A percentile compares a stretch with the other conserved stretches of the same genome.
Evolutionary conservation across 306 rosid species (phyloP).

Genomic region (Calophaca sinica): DNA sequence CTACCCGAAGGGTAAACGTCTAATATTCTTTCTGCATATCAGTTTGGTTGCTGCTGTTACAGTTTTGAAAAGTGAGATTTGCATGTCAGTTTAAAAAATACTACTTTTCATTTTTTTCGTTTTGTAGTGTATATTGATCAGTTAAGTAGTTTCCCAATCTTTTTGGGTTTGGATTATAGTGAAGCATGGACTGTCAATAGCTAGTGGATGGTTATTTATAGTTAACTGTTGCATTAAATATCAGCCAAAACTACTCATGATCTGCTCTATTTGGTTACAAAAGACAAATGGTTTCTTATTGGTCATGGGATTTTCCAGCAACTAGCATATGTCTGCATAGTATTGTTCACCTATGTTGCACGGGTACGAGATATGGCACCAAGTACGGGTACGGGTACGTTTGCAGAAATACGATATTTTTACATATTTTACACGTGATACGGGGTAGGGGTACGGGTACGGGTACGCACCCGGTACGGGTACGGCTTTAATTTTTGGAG

Average conservation of each 20-base stretch:
- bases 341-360: slow-evolving; percentile 11
- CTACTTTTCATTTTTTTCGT: background rate
- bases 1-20: slow-evolving; percentile 54
- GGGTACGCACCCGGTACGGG: no score
- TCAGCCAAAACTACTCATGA: slow-evolving; percentile 15
- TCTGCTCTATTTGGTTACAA: slow-evolving; percentile 12
- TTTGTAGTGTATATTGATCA: slow-evolving; percentile 1
- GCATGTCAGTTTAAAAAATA: background rate
- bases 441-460: no score
- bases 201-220: slow-evolving; percentile 16
- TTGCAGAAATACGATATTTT: no score
- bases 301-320: slow-evolving; percentile 23
- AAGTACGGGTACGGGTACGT: no score
- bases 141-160: slow-evolving; percentile 8
- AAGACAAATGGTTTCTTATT: slow-evolving; percentile 18
- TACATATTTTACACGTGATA: no score
- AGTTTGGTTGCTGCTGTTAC: slow-evolving; percentile 13
- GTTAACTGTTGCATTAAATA: slow-evolving; percentile 22
- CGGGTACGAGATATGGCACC: no score
- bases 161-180: slow-evolving; percentile 8
- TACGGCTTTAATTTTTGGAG: no score
- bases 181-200: slow-evolving; percentile 4
- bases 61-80: slow-evolving; percentile 31
- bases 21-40: slow-evolving; percentile 22
- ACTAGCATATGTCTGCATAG: slow-evolving; percentile 4